Percentiles rank a stretch among this genome's conserved stretches.
These are phyloP conservation scores for Penicillium freii DNA, from an alignment of 2,329 filamentous ascomycete species.

Conservation along the genomic window DNA sequence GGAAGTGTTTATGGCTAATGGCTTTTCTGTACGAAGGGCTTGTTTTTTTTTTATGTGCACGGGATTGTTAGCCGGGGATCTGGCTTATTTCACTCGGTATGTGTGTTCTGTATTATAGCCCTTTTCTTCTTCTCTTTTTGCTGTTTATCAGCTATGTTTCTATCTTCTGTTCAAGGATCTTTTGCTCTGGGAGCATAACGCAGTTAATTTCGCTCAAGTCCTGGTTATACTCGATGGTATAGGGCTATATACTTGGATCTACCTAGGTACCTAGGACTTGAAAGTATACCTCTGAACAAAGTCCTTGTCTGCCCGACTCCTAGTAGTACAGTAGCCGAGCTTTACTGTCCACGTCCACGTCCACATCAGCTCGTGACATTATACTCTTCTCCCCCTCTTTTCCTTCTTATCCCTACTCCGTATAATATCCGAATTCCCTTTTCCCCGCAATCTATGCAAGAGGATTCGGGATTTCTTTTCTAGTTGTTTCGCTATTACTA, in stretches of 20 bases:
- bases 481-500: not conserved
- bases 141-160: not conserved
- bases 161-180: not conserved
- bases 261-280: not conserved
- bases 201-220: not conserved
- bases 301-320: constrained; percentile 1
- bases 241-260: not conserved
- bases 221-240: not conserved
- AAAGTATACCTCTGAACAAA: not conserved
- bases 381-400: constrained; percentile 1
- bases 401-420: not conserved
- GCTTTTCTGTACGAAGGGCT: not conserved
- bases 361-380: constrained; percentile 19
- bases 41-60: not conserved
- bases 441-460: not conserved
- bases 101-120: constrained; percentile 12
- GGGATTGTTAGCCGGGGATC: not conserved
- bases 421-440: not conserved
- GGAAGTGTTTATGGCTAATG: not conserved
- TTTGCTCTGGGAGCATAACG: not conserved
- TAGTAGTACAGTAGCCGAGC: constrained; percentile 6
- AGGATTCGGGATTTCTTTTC: not conserved
- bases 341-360: not conserved
- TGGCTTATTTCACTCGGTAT: not conserved
- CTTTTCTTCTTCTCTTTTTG: not conserved